phyloP scores from a whole-genome alignment of 805 yeast genomes.

The Nakazawaea pomicola region DNA sequence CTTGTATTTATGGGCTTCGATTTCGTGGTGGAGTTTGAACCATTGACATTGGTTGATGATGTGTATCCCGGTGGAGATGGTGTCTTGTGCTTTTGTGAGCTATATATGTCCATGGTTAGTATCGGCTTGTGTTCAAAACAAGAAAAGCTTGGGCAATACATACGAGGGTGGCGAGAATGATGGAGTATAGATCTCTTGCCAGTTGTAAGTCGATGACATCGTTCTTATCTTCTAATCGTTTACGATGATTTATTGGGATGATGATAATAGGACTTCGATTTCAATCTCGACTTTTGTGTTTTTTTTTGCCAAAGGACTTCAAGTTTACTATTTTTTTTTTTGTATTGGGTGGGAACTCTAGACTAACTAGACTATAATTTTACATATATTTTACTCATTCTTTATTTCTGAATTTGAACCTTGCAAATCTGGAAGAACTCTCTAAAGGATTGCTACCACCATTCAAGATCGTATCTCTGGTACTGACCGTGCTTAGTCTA shows the following conservation, averaged over 20 bases:
- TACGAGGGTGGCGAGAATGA: conserved; percentile 1
- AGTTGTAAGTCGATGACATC: background rate
- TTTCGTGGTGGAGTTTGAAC: conserved; percentile 1
- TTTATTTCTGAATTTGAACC: conserved; percentile 11
- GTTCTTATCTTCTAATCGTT: background rate
- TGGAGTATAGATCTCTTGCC: conserved; percentile 4
- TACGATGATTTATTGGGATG: no score
- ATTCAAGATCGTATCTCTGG: background rate
- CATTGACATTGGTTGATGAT: background rate
- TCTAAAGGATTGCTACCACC: background rate
- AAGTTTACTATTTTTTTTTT: no score
- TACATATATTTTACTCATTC: no score
- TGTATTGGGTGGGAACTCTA: no score
- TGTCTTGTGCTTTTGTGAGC: background rate
- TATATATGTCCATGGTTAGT: no score
- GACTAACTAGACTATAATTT: no score
- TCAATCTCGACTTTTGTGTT: background rate
- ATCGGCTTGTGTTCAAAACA: no score
- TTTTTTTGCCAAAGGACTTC: no score
- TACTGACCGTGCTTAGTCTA: conserved; percentile 3
- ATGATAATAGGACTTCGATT: no score
- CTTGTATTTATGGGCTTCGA: background rate
- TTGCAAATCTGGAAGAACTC: conserved; percentile 9
- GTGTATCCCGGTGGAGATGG: conserved; percentile 6
- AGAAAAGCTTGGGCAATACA: background rate